A percentile compares a stretch with the other conserved stretches of the same genome.
Evolutionary conservation across 164 flowering plant genomes (phyloP).

Genomic region (Akebia trifoliata): DNA sequence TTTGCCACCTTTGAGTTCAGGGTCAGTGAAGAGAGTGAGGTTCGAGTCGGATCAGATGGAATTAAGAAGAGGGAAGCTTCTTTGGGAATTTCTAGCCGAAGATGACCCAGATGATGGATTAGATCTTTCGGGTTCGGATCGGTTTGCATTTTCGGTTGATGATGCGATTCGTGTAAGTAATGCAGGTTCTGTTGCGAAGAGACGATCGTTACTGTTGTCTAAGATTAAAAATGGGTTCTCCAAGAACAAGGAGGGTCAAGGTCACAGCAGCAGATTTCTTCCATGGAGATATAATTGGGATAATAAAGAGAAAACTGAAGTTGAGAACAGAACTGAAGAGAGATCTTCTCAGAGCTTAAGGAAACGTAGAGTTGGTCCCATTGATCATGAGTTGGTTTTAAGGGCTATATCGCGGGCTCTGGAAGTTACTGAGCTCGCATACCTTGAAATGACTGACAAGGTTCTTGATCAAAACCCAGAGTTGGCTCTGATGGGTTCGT

Average conservation of each 20-base stretch:
- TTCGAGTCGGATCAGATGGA: constrained; percentile 44
- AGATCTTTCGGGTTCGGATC: constrained; percentile 88
- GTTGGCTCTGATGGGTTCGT: constrained; percentile 96
- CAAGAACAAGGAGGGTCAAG: constrained; percentile 53
- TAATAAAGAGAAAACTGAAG: constrained; percentile 54
- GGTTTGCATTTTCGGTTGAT: constrained; percentile 87
- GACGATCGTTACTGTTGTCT: constrained; percentile 63
- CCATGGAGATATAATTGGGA: constrained; percentile 74
- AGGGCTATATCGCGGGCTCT: constrained; percentile 79
- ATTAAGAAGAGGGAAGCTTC: constrained; percentile 44
- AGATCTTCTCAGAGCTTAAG: constrained; percentile 28
- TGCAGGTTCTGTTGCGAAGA: constrained; percentile 54
- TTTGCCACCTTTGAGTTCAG: constrained; percentile 11
- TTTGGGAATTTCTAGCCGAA: constrained; percentile 89
- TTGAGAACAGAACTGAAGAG: constrained; percentile 44
- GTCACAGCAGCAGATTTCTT: constrained; percentile 40
- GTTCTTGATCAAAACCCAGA: constrained; percentile 83
- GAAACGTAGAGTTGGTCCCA: constrained; percentile 66
- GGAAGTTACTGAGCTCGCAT: constrained; percentile 69
- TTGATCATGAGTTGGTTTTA: constrained; percentile 77
- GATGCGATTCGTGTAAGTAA: constrained; percentile 65
- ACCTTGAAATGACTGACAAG: constrained; percentile 87
- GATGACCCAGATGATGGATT: constrained; percentile 76
- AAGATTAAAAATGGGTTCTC: constrained; percentile 69
- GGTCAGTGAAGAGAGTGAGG: constrained; percentile 58